Percentiles rank a stretch among this genome's conserved stretches.
Evolutionary conservation across 2,329 filamentous ascomycete genomes (phyloP).

Genomic region (Neurospora sp.): DNA sequence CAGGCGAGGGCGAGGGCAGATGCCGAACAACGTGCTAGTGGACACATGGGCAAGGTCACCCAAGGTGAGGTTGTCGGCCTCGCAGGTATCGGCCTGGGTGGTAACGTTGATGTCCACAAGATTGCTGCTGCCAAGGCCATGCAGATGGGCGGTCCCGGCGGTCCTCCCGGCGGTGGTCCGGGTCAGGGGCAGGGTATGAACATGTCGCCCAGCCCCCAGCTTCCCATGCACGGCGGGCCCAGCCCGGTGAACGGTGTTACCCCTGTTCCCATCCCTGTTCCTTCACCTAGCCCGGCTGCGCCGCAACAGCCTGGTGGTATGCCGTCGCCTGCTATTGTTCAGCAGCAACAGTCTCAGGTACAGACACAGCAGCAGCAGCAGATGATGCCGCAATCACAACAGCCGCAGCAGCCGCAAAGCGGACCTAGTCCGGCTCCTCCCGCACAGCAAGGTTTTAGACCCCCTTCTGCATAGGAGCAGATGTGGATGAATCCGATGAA

Average conservation of each 20-base stretch:
- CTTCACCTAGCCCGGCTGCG: background rate
- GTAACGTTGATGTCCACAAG: constrained; percentile 25
- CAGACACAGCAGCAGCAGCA: background rate
- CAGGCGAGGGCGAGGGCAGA: constrained; percentile 39
- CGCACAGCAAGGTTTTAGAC: background rate
- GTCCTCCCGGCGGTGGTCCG: background rate
- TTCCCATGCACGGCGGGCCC: constrained; percentile 10
- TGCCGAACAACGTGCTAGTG: constrained; percentile 24
- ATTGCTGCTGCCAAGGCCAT: constrained; percentile 26
- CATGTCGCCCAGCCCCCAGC: constrained; percentile 10
- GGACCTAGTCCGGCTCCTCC: background rate
- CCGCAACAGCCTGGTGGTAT: background rate
- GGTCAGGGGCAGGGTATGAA: background rate
- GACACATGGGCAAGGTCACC: constrained; percentile 34
- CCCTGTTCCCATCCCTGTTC: background rate
- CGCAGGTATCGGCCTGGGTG: constrained; percentile 28
- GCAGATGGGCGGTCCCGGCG: constrained; percentile 22
- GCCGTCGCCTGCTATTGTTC: background rate
- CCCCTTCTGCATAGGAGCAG: background rate
- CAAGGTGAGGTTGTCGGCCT: constrained; percentile 34
- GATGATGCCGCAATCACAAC: background rate
- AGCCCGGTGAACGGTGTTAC: constrained; percentile 12
- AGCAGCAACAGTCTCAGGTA: background rate
- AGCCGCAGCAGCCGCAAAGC: background rate
- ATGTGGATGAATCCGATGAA: background rate